Percentiles rank a stretch among this genome's conserved stretches.
phyloP scores from a whole-genome alignment of 495 filamentous ascomycete genomes.

The Aspergillus sclerotiicarbonarius region DNA sequence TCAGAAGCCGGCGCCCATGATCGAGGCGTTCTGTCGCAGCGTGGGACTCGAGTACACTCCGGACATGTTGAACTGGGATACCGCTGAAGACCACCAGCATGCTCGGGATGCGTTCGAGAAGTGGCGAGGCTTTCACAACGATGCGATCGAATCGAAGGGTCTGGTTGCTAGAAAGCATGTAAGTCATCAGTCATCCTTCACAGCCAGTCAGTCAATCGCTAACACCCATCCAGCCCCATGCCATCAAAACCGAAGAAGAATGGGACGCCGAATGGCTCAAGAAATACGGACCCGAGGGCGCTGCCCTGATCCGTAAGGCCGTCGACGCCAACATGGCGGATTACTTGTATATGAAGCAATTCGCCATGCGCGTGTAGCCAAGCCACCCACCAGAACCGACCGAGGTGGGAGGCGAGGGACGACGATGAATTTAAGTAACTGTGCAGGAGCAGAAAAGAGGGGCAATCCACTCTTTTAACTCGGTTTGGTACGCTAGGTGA shows the following conservation, averaged over 20 bases:
- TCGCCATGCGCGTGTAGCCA: constrained; percentile 65
- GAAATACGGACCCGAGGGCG: constrained; percentile 77
- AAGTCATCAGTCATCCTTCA: constrained; percentile 36
- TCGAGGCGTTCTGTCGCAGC: constrained; percentile 73
- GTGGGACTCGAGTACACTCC: constrained; percentile 69
- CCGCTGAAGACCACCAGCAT: constrained; percentile 59
- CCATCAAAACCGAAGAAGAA: constrained; percentile 60
- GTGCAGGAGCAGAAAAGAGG: neutral
- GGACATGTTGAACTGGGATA: constrained; percentile 81
- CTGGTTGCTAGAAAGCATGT: constrained; percentile 71
- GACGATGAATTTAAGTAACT: constrained; percentile 1
- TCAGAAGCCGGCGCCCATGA: constrained; percentile 69
- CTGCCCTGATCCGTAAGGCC: constrained; percentile 69
- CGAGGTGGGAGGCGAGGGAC: neutral
- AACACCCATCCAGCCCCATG: constrained; percentile 31
- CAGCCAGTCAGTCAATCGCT: neutral
- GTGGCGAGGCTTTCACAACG: constrained; percentile 95
- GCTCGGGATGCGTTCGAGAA: constrained; percentile 81
- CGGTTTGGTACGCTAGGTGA: constrained; percentile 14
- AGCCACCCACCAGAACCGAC: neutral
- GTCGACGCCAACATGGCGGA: constrained; percentile 79
- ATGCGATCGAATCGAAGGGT: constrained; percentile 76
- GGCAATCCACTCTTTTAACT: neutral
- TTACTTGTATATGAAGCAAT: constrained; percentile 90
- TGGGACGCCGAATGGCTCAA: constrained; percentile 76